Evolutionary conservation across 139 green algal genomes (phyloP), one percentile per base, ranked within the genome.

Genomic region (Trebouxia sp.): DNA sequence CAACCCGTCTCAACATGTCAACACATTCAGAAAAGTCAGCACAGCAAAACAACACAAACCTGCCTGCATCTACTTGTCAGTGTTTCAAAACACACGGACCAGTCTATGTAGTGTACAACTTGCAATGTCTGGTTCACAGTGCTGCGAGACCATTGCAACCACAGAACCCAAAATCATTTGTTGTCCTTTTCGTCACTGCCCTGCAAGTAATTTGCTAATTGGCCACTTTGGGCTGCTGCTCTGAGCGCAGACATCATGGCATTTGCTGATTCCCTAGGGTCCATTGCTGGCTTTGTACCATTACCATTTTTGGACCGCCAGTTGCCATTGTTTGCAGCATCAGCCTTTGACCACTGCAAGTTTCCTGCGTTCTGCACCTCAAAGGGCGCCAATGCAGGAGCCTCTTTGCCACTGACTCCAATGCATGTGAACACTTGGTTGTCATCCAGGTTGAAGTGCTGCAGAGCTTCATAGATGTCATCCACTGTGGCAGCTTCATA

Each of bases 391-490:
- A 56, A 26, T 9, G n/a, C 37, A 22, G 69, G 69, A 15, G 69
- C 39, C 41, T 51, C 11, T 26, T 39, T 77, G 69, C 69, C 69
- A 17, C 69, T 77, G 41, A 77, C 69, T 10, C 69, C 69, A 53
- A 77, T 77, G 24, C 69, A 77, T 26, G 69, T 77, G 38, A 77
- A 77, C 5, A 77, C 41, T 10, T 51, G 39, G 26, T 56, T 38
- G 24, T 77, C 69, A 24, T 77, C 69, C 20, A 79, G 45, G n/a
- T 62, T 32, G 12, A 79, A 79, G 28, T 88, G 78, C 30, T 83
- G 80, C 84, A 96, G 96, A 1, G 90, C 91, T 38, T 95, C 89
- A 82, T 96, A 95, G 22, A 99, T 79, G 86, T 99, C 96, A 20
- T 97, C 92, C 6, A 96, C 79, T 5, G 89, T 96, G 42, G 89